Base-by-base conservation (phyloP, 2,329 filamentous ascomycete species). In the Sarocladium strictum region DNA sequence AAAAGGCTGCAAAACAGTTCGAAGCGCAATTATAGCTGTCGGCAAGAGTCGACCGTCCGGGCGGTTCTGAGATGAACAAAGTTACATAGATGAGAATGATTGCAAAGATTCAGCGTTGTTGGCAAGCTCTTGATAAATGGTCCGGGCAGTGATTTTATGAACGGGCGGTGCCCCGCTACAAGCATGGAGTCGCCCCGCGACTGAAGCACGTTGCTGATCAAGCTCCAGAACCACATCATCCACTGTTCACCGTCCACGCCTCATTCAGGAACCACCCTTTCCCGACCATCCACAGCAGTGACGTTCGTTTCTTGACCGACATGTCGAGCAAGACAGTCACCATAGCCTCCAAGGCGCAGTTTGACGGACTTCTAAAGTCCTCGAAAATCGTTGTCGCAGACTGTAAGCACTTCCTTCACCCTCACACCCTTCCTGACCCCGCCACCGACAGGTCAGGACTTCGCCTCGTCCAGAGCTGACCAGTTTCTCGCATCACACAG, bases 331-430 rank as follows among this genome's bases (percentile, higher is more conserved):
- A 61, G 35, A 57, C 62, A 19, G 61, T 69, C 41, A 53, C 58
- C 53, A 71, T 72, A 54, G 68, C 71, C 65, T 81, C 79, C 56
- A 72, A 74, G 61, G 75, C 76, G 63, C 84, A 93, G 65, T 86
- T 95, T 64, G 79, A 77, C 62, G 72, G 74, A 29, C 72, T 94
- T 57, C 78, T 96, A 58, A 80, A 80, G 58, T 83, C 80, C 54
- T 91, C 89, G 32, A 83, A 81, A 60, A 83, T 96, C 57, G 89
- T 97, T 40, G 86, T 97, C 54, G 85, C 87, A 65, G 89, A 96
- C 73, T 97, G 91, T 96, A 76, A 80, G 89, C 78, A n/a, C n/a
- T n/a, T n/a, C n/a, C 29, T 49, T 54, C 32, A 45, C 43, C 12
- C 43, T 29, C 59, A 64, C 60, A 56, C 61, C 57, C 58, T 29